These are phyloP conservation scores for Boletus vinaceobasis DNA, from an alignment of 768 basidiomycete genomes.

Conservation along the genomic window DNA sequence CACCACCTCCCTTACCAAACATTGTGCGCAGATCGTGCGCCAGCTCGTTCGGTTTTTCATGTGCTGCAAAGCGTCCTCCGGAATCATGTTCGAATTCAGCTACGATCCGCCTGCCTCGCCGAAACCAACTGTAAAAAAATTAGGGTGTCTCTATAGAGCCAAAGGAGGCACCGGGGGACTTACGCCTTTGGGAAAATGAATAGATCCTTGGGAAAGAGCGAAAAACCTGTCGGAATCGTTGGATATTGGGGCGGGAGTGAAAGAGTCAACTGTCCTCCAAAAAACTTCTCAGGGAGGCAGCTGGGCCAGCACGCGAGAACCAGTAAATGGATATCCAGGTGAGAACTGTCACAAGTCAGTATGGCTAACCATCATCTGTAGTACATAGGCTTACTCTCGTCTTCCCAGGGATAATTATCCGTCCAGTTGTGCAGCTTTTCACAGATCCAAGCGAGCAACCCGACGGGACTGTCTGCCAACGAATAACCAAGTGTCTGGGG, in stretches of 20 bases:
- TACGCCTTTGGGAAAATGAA: slow-evolving; percentile 36
- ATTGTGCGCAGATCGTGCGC: slow-evolving; percentile 52
- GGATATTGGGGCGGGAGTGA: not conserved
- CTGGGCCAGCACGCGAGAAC: slow-evolving; percentile 57
- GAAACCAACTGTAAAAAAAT: slow-evolving; percentile 39
- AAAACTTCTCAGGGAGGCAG: slow-evolving; percentile 47
- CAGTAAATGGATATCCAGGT: slow-evolving; percentile 60
- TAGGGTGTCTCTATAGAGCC: not conserved
- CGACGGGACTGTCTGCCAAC: slow-evolving; percentile 56
- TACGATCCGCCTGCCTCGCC: slow-evolving; percentile 37
- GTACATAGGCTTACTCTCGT: slow-evolving; percentile 40
- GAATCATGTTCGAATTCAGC: slow-evolving; percentile 46
- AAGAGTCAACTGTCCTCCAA: not conserved
- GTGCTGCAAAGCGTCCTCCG: slow-evolving; percentile 60
- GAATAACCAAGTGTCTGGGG: slow-evolving; percentile 55
- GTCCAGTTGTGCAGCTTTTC: slow-evolving; percentile 49
- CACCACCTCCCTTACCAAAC: slow-evolving; percentile 52
- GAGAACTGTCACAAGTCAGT: slow-evolving; percentile 38
- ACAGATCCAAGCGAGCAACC: slow-evolving; percentile 52
- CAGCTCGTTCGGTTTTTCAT: slow-evolving; percentile 48
- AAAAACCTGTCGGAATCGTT: slow-evolving; percentile 46
- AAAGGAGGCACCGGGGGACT: slow-evolving; percentile 7
- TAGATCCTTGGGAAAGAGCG: slow-evolving; percentile 52
- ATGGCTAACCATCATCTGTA: not conserved
- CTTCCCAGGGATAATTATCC: slow-evolving; percentile 53